Base-by-base conservation (phyloP, 2,329 filamentous ascomycete species). In the Diaporthe velutina region DNA sequence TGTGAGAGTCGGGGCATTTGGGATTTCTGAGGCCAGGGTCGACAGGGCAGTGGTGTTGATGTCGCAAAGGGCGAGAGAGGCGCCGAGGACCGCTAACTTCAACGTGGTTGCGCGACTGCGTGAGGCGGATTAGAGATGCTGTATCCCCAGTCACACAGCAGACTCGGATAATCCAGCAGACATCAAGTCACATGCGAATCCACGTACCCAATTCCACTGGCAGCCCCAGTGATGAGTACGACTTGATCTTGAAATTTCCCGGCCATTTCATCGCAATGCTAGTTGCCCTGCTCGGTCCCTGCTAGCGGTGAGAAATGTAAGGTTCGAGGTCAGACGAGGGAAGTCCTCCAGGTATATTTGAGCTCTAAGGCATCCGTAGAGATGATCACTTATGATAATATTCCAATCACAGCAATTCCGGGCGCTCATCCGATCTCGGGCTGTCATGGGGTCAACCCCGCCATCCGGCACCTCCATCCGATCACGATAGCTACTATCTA, bases 31-130 rank as follows among this genome's bases (percentile, higher is more conserved):
- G 42, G 71, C 30, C 4, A 75, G 54, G 28, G 50, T 50, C 15
- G 35, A 15, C 42, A 81, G 74, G 5, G 78, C 76, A 2, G 74
- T 55, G 2, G 68, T 61, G 64, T 81, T 81, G 74, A 80, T 79
- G 70, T 82, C 81, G 72, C 78, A 77, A 1, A 82, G 77, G 35
- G 79, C 77, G 38, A 82, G 76, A 1, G 75, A 77, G 7, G 78
- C 80, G 8, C 79, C 80, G 7, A 79, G 76, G 0, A 74, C 74
- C 22, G 80, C 77, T n/a, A 81, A 74, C 75, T 79, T 79, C 70
- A 80, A 70, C 25, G 75, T 74, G 13, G 81, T 79, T 30, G 78
- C 78, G 38, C 78, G 73, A n/a, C 70, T 72, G 25, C 2, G 7
- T 28, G 5, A 64, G 40, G 33, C 17, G 6, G 33, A 8, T 64